These are phyloP conservation scores for Mycena chlorophos DNA, from an alignment of 768 basidiomycete genomes.

Conservation along the genomic window DNA sequence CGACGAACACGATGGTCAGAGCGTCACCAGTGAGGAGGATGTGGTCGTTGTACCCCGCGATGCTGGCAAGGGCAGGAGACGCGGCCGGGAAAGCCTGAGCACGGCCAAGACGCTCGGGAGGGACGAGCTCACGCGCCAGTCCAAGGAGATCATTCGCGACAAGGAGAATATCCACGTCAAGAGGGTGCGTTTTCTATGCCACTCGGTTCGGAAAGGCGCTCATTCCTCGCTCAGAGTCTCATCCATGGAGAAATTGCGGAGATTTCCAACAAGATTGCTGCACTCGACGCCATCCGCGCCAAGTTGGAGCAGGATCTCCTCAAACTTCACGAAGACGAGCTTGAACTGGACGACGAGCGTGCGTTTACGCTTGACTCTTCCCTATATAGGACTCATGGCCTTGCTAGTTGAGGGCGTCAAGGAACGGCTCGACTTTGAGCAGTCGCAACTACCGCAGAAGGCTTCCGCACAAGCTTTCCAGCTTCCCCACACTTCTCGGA, in stretches of 20 bases:
- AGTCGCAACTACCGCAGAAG: slow-evolving; percentile 37
- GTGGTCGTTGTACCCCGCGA: slow-evolving; percentile 60
- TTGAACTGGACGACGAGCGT: slow-evolving; percentile 97
- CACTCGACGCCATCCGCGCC: slow-evolving; percentile 75
- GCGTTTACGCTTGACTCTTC: slow-evolving; percentile 32
- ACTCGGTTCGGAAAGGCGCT: slow-evolving; percentile 9
- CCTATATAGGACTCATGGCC: slow-evolving; percentile 5
- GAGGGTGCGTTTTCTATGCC: slow-evolving; percentile 54
- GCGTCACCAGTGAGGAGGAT: slow-evolving; percentile 74
- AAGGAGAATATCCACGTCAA: slow-evolving; percentile 91
- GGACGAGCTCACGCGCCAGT: slow-evolving; percentile 83
- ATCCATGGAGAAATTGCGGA: slow-evolving; percentile 86
- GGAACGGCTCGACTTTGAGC: slow-evolving; percentile 78
- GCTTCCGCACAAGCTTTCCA: slow-evolving; percentile 41
- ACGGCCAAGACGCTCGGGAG: slow-evolving; percentile 71
- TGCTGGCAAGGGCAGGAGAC: slow-evolving; percentile 46
- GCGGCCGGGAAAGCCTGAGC: slow-evolving; percentile 67
- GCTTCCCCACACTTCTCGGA: slow-evolving; percentile 59
- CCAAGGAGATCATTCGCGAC: slow-evolving; percentile 83
- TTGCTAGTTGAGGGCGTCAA: slow-evolving; percentile 83
- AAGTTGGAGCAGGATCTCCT: slow-evolving; percentile 82
- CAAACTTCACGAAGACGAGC: slow-evolving; percentile 88
- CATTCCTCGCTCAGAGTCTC: slow-evolving; percentile 56
- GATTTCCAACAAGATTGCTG: slow-evolving; percentile 86
- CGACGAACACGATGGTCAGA: slow-evolving; percentile 56